Percentiles rank a stretch among this genome's conserved stretches.
Conservation (phyloP, 2,329 filamentous ascomycete genomes). For the Cladosporium velox region DNA sequence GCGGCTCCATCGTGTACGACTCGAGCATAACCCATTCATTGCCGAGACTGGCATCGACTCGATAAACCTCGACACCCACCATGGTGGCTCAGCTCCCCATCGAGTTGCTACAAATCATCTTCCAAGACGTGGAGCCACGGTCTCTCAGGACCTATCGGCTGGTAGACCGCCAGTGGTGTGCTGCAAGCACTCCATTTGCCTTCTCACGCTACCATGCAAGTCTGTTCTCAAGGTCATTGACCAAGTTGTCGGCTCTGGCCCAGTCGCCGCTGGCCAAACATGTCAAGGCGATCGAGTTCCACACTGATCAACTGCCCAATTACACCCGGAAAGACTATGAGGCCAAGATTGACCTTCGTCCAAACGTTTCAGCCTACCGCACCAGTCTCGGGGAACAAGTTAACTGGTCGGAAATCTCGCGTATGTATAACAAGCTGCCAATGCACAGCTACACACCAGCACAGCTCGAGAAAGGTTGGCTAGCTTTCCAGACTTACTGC, state of each 20-base stretch:
- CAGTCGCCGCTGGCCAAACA: constrained; percentile 28
- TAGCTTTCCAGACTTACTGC: constrained; percentile 11
- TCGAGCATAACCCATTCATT: not conserved
- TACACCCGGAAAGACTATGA: constrained; percentile 25
- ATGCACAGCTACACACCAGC: constrained; percentile 24
- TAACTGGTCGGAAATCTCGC: not conserved
- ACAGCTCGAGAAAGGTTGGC: constrained; percentile 24
- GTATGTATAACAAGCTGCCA: constrained; percentile 20
- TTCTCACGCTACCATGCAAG: constrained; percentile 32
- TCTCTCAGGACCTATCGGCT: constrained; percentile 29
- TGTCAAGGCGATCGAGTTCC: constrained; percentile 33
- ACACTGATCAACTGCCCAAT: constrained; percentile 31
- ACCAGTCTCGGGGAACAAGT: not conserved
- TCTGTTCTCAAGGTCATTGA: constrained; percentile 28
- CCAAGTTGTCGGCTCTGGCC: constrained; percentile 26
- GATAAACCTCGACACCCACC: not conserved
- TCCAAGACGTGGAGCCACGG: constrained; percentile 27
- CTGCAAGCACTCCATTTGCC: constrained; percentile 27
- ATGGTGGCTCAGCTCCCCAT: constrained; percentile 25
- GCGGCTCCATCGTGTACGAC: not conserved
- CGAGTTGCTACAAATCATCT: constrained; percentile 33
- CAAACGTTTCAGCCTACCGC: not conserved
- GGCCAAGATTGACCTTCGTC: constrained; percentile 10
- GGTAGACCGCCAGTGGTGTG: constrained; percentile 24
- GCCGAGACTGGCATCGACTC: not conserved